phyloP scores from a whole-genome alignment of 2,329 filamentous ascomycete species.

The Phoma herbarum region DNA sequence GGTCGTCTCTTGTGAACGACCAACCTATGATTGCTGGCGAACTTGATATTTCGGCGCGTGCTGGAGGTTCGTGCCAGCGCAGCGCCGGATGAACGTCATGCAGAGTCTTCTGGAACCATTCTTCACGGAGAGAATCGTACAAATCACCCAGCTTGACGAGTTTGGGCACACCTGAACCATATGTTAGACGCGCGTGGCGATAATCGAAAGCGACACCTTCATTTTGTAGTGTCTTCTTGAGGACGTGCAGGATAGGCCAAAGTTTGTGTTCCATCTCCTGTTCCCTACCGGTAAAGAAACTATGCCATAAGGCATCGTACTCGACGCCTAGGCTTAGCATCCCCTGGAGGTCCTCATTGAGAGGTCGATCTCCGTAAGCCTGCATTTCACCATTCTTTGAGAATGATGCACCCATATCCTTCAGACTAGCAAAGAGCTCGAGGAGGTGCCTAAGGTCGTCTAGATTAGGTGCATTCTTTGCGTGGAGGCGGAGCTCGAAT shows the following conservation, averaged over 20 bases:
- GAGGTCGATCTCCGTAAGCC: constrained; percentile 20
- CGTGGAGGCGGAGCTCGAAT: neutral
- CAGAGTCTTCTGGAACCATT: constrained; percentile 2
- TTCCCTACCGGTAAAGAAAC: constrained; percentile 6
- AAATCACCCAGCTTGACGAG: constrained; percentile 2
- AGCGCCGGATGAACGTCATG: neutral
- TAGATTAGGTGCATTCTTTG: neutral
- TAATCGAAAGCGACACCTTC: constrained; percentile 19
- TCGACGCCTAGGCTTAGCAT: constrained; percentile 20
- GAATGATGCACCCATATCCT: constrained; percentile 21
- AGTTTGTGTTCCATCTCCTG: neutral
- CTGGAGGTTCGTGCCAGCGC: neutral
- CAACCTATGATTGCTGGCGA: neutral
- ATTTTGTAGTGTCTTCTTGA: constrained; percentile 19
- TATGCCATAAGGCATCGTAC: constrained; percentile 23
- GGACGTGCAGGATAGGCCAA: constrained; percentile 8
- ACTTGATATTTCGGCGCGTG: neutral
- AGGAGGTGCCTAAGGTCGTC: neutral
- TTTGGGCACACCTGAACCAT: constrained; percentile 4
- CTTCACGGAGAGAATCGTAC: neutral
- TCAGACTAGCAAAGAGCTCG: constrained; percentile 11
- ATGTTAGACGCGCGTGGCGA: constrained; percentile 10
- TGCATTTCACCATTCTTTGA: constrained; percentile 15
- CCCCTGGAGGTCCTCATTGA: constrained; percentile 11
- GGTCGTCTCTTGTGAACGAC: neutral